phyloP scores from a whole-genome alignment of 2,329 filamentous ascomycete species.

The Trichoderma atrobrunneum region DNA sequence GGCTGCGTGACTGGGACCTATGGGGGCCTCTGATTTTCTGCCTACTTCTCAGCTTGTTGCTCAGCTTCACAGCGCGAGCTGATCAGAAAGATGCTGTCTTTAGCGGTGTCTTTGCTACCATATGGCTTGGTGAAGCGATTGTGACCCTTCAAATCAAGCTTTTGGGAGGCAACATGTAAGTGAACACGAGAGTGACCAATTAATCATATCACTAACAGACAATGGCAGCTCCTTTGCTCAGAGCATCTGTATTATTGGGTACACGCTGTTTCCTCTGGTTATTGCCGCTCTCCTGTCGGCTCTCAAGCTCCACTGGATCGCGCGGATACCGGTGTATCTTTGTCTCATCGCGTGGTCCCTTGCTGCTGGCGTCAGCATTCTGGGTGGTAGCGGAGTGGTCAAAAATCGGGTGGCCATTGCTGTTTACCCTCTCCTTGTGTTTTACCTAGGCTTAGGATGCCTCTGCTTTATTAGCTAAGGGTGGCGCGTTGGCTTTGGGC shows the following conservation, averaged over 20 bases:
- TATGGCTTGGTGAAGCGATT: slow-evolving; percentile 95
- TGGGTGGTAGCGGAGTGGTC: slow-evolving; percentile 92
- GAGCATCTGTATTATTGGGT: slow-evolving; percentile 95
- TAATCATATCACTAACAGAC: slow-evolving; percentile 23
- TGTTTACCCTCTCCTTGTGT: slow-evolving; percentile 91
- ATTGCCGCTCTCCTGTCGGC: slow-evolving; percentile 89
- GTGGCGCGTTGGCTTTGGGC: not conserved
- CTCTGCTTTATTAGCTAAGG: slow-evolving; percentile 91
- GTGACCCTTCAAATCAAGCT: slow-evolving; percentile 98
- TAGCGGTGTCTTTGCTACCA: slow-evolving; percentile 91
- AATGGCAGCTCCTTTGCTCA: slow-evolving; percentile 84
- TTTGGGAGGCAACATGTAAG: slow-evolving; percentile 93
- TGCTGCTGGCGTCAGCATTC: slow-evolving; percentile 91
- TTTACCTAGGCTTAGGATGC: slow-evolving; percentile 89
- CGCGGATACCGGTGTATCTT: slow-evolving; percentile 85
- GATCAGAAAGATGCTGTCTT: slow-evolving; percentile 88
- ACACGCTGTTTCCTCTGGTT: slow-evolving; percentile 95
- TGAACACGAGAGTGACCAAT: slow-evolving; percentile 26
- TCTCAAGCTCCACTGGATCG: slow-evolving; percentile 72
- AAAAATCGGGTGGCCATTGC: slow-evolving; percentile 92
- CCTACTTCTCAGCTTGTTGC: slow-evolving; percentile 77
- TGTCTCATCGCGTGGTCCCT: slow-evolving; percentile 88
- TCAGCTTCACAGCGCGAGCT: slow-evolving; percentile 75
- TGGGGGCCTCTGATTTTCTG: slow-evolving; percentile 98
- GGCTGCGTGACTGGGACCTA: slow-evolving; percentile 92